phyloP scores from a whole-genome alignment of 306 rosid species.

The barrel medic (Medicago truncatula) region DNA sequence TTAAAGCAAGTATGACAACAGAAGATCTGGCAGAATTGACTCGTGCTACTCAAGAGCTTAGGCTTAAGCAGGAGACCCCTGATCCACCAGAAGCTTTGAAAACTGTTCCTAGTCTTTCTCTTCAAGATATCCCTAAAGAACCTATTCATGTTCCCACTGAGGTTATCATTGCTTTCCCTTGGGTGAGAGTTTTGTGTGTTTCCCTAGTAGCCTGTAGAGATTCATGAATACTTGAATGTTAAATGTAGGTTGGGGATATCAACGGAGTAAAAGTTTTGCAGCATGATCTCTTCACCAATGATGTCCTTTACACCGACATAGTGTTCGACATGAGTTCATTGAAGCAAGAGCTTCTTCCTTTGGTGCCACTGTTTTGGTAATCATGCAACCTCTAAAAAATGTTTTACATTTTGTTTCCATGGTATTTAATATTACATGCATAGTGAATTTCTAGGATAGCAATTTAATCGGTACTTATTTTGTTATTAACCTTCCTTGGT shows the following conservation, averaged over 20 bases:
- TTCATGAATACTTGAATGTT: conserved; percentile 38
- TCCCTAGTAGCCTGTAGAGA: conserved; percentile 35
- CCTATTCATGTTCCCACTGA: conserved; percentile 76
- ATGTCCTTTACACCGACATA: conserved; percentile 87
- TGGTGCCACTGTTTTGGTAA: conserved; percentile 94
- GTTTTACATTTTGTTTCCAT: conserved; percentile 31
- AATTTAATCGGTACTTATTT: conserved; percentile 8
- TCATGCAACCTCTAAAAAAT: conserved; percentile 40
- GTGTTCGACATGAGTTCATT: conserved; percentile 86
- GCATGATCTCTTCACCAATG: conserved; percentile 98
- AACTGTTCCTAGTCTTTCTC: conserved; percentile 92
- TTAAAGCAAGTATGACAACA: conserved; percentile 81
- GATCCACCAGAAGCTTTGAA: conserved; percentile 95
- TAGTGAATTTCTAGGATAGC: conserved; percentile 1
- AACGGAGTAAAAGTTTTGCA: conserved; percentile 83
- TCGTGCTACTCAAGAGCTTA: conserved; percentile 85
- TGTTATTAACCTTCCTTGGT: conserved; percentile 22
- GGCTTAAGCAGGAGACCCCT: conserved; percentile 92
- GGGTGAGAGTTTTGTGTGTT: conserved; percentile 15
- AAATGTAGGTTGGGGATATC: conserved; percentile 75
- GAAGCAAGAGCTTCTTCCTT: conserved; percentile 90
- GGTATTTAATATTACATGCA: conserved; percentile 31
- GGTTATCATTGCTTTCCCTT: conserved; percentile 55
- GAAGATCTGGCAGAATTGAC: conserved; percentile 91
- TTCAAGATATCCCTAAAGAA: conserved; percentile 94